Base-by-base conservation (phyloP, 257 asterid genomes). In the Capsicum baccatum region DNA sequence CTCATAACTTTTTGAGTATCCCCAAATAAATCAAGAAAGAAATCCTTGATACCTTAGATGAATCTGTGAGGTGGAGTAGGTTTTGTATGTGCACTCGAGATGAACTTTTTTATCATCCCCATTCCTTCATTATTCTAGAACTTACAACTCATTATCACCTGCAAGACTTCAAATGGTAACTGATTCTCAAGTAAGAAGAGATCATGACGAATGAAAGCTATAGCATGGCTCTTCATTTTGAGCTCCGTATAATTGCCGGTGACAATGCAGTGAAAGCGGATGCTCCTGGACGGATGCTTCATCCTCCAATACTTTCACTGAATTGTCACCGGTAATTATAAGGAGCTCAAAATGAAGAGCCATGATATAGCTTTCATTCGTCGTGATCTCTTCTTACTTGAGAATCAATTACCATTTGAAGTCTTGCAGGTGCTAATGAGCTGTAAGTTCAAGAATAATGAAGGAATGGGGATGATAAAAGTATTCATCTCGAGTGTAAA, bases 161-260 rank as follows among this genome's bases (percentile, higher is more conserved):
- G 26, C 55, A 85, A 81, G 35, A 80, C 64, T 80, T 62, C 12
- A 26, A 85, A 79, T 14, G 87, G 87, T 4, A 84, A 2, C 57
- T 85, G 81, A 85, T 85, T 85, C 56, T 85, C 82, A 21, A 85
- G 87, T 79, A 85, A 85, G 56, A 85, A 68, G 13, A 85, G 73
- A 82, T 85, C 87, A 7, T 70, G 47, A n/a, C 21, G 14, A 9
- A 81, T 9, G 54, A 85, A 81, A 68, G 44, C 66, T 11, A 55
- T 81, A 35, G 81, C 63, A 5, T 69, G 52, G 37, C 70, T 14
- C 85, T 80, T 80, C 80, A 58, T 81, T 3, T 57, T 3, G 35
- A 68, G 42, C 42, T 66, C 71, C 9, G 42, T 21, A 12, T 13
- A 9, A 3, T 54, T n/a, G 11, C n/a, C 21, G 0, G 19, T 5